Base-by-base conservation (phyloP, 106 monocot genomes). In the Dioscorea zingiberensis region DNA sequence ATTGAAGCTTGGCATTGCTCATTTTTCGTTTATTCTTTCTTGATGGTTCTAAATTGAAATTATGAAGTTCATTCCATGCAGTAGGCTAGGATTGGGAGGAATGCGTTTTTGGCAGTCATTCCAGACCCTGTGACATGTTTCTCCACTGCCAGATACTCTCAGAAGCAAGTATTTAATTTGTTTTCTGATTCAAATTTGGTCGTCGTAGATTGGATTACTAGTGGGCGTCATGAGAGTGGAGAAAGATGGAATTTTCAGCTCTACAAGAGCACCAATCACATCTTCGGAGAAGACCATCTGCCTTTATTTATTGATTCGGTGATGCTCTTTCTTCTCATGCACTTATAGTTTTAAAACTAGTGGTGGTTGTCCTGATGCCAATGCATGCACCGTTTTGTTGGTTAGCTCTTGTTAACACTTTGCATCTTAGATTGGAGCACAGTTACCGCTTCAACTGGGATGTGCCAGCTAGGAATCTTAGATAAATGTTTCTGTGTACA, bases 81-180 rank as follows among this genome's bases (percentile, higher is more conserved):
- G 83, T 88, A 97, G 97, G 97, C 76, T 55, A 81, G 65, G 72
- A 73, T 98, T 54, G 86, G 89, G 48, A 75, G 62, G 19, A 73
- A 93, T 71, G 75, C 86, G 22, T 69, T 98, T 47, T 60, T 98
- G 58, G 93, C 80, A 19, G 66, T 89, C 64, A 84, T 98, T 76
- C 98, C 98, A 73, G 93, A 98, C 60, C 98, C 98, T 5, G 98
- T 98, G 15, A 98, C 98, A 54, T 98, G 98, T 32, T 98, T 86
- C 77, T 75, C 98, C 63, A 75, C 79, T 25, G 98, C 98, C 60
- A 84, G 80, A 62, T 98, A 98, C 72, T 70, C 67, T 17, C 98
- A 98, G 62, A 81, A 77, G 71, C 98, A 98, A 73, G 59, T 80
- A 48, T 98, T 98, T 47, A 71, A 60, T 73, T 74, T 93, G 54